Percentiles rank a stretch among this genome's conserved stretches.
Conservation (phyloP, 129 eudicot genomes). For the Lonicera japonica region DNA sequence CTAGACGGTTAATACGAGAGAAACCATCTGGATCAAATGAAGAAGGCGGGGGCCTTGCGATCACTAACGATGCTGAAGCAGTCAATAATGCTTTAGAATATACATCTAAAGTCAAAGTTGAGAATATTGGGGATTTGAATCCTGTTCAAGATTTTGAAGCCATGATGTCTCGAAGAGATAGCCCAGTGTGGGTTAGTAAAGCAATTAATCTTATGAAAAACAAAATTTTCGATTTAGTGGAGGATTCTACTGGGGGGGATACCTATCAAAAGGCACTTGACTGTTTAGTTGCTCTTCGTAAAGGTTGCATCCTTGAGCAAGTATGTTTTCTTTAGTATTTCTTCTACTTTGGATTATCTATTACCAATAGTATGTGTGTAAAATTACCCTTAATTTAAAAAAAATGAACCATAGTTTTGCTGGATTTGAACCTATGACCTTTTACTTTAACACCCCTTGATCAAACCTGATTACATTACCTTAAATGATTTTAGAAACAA, state of each 20-base stretch:
- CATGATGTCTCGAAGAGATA: constrained; percentile 88
- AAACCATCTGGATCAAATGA: constrained; percentile 63
- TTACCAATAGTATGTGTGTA: too few relatives aligned
- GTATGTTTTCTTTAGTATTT: constrained; percentile 24
- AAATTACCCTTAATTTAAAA: too few relatives aligned
- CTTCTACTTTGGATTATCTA: background rate
- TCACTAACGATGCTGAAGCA: constrained; percentile 25
- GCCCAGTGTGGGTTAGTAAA: constrained; percentile 79
- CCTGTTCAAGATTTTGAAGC: constrained; percentile 89
- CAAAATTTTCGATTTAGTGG: constrained; percentile 56
- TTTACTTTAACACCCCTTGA: too few relatives aligned
- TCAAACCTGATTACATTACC: too few relatives aligned
- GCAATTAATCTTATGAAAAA: constrained; percentile 72
- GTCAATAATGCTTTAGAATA: constrained; percentile 37
- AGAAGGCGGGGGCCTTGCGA: constrained; percentile 32
- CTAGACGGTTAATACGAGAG: constrained; percentile 52
- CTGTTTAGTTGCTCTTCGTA: constrained; percentile 75
- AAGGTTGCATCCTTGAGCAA: constrained; percentile 86
- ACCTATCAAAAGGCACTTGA: constrained; percentile 58
- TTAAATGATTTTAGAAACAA: too few relatives aligned
- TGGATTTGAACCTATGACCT: too few relatives aligned
- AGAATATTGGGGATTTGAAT: constrained; percentile 53
- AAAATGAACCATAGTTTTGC: too few relatives aligned
- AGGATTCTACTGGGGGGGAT: constrained; percentile 64
- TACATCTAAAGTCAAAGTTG: constrained; percentile 44